These are phyloP conservation scores for Fennellomyces sp. DNA, from an alignment of 371 early-diverging fungal species.

Conservation along the genomic window DNA sequence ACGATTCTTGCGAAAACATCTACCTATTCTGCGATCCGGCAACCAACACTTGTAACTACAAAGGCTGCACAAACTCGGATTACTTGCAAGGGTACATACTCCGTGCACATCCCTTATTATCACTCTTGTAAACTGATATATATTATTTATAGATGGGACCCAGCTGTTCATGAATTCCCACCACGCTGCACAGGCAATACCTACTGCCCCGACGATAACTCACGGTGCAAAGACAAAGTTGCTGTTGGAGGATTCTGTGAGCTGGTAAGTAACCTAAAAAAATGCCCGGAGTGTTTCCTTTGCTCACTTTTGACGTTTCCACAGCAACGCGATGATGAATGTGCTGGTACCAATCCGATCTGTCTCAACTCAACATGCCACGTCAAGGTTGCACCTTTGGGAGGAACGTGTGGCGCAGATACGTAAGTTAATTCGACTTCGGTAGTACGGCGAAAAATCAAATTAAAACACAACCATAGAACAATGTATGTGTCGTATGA, in stretches of 20 bases:
- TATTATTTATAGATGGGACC: slow-evolving; percentile 30
- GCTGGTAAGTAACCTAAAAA: slow-evolving; percentile 23
- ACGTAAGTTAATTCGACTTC: slow-evolving; percentile 27
- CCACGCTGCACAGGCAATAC: slow-evolving; percentile 29
- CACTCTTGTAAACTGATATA: not conserved
- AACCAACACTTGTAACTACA: slow-evolving; percentile 40
- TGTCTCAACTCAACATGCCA: slow-evolving; percentile 49
- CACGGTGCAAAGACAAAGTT: slow-evolving; percentile 26
- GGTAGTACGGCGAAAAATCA: not conserved
- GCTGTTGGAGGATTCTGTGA: slow-evolving; percentile 38
- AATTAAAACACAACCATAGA: slow-evolving; percentile 10
- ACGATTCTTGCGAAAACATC: slow-evolving; percentile 41
- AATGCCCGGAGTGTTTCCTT: too few species aligned
- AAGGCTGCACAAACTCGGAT: slow-evolving; percentile 46
- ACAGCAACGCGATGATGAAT: slow-evolving; percentile 54
- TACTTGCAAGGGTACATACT: slow-evolving; percentile 39
- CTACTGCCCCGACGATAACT: slow-evolving; percentile 48
- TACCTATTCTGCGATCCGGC: slow-evolving; percentile 39
- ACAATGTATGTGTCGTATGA: slow-evolving; percentile 37
- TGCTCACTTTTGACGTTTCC: not conserved
- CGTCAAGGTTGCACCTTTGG: slow-evolving; percentile 43
- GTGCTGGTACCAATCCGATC: slow-evolving; percentile 32
- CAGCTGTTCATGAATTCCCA: slow-evolving; percentile 28
- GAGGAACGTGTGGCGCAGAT: slow-evolving; percentile 46
- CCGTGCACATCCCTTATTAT: not conserved